Percentiles rank a stretch among this genome's conserved stretches.
Evolutionary conservation across 2,329 filamentous ascomycete species (phyloP).

Genomic region (Aphanoascus verrucosus): DNA sequence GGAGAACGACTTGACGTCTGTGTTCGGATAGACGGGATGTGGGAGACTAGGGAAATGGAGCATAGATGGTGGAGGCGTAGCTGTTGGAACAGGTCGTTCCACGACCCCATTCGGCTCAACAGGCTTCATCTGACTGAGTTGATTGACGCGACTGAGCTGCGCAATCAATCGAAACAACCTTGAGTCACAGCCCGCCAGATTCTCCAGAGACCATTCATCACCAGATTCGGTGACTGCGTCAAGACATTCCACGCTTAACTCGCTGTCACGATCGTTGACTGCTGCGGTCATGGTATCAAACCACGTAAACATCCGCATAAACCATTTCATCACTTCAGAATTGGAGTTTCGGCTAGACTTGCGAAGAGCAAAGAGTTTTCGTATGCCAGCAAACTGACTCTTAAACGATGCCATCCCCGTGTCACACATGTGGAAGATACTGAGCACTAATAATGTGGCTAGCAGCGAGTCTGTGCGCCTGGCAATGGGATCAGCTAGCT

Average conservation of each 20-base stretch:
- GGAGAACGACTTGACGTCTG: conserved; percentile 1
- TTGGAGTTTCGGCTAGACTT: conserved; percentile 49
- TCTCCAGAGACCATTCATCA: conserved; percentile 66
- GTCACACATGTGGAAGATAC: conserved; percentile 87
- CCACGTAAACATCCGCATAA: conserved; percentile 86
- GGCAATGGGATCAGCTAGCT: conserved; percentile 63
- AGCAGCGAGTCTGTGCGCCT: conserved; percentile 78
- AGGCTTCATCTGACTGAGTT: conserved; percentile 60
- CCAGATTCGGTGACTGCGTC: conserved; percentile 54
- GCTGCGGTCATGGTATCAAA: conserved; percentile 88
- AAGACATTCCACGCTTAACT: conserved; percentile 54
- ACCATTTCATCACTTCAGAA: conserved; percentile 64
- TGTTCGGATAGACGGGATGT: neutral
- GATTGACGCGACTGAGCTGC: conserved; percentile 71
- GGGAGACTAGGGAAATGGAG: conserved; percentile 18
- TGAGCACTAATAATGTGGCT: conserved; percentile 76
- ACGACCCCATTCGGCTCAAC: conserved; percentile 20
- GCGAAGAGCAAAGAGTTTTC: conserved; percentile 73
- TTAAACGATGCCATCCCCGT: conserved; percentile 88
- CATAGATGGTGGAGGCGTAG: conserved; percentile 28
- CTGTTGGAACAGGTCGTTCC: conserved; percentile 21
- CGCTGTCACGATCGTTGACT: conserved; percentile 82
- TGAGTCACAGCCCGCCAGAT: conserved; percentile 77
- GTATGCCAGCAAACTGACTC: conserved; percentile 84
- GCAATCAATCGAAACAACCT: conserved; percentile 77